Percentiles rank a stretch among this genome's conserved stretches.
Conservation (phyloP, 768 basidiomycete genomes). For the Saitozyma sp. region DNA sequence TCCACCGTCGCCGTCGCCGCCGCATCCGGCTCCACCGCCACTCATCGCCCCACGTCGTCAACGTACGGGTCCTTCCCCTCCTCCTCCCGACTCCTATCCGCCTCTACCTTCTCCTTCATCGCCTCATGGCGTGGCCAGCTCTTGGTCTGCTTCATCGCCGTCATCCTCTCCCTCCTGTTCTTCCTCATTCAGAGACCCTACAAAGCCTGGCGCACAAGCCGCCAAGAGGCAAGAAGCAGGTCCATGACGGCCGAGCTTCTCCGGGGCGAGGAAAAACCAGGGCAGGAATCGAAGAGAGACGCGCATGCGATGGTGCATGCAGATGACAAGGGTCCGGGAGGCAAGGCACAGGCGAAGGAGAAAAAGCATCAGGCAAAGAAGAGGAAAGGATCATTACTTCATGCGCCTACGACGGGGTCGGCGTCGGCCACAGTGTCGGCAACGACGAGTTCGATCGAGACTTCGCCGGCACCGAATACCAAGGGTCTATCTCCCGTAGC, state of each 20-base stretch:
- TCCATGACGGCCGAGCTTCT: background rate
- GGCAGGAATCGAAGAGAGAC: no score
- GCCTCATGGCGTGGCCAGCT: slow-evolving; percentile 48
- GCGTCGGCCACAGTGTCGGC: no score
- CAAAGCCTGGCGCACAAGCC: slow-evolving; percentile 8
- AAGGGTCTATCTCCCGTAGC: no score
- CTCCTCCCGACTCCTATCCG: slow-evolving; percentile 23
- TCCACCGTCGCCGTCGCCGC: background rate
- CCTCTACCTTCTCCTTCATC: slow-evolving; percentile 36
- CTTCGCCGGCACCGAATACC: no score
- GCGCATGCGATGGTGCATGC: no score
- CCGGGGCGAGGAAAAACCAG: slow-evolving; percentile 1
- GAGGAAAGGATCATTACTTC: no score
- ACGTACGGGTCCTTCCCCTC: slow-evolving; percentile 7
- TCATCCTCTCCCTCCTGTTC: slow-evolving; percentile 36
- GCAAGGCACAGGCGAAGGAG: no score
- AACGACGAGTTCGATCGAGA: no score
- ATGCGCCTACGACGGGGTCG: no score
- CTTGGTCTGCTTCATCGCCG: slow-evolving; percentile 35
- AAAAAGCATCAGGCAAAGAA: no score
- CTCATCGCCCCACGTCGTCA: slow-evolving; percentile 2
- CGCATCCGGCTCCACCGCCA: background rate
- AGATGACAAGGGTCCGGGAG: no score
- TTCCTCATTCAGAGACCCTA: slow-evolving; percentile 37
- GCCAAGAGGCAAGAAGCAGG: background rate